Percentiles rank a stretch among this genome's conserved stretches.
Evolutionary conservation across 2,329 filamentous ascomycete genomes (phyloP).

Genomic region (Didymella exigua): DNA sequence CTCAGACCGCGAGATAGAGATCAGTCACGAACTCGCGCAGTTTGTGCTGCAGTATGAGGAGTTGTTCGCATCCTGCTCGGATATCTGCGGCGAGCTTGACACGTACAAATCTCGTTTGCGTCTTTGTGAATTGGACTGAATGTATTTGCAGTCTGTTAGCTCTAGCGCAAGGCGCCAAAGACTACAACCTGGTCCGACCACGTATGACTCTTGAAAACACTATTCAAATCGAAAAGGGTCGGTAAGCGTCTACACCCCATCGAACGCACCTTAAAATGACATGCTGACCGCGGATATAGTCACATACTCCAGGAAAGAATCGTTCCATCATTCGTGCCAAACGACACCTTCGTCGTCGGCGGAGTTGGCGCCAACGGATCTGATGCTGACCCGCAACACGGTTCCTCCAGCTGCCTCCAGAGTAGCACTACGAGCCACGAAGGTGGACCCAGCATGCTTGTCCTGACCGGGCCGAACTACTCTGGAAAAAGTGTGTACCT

Average conservation of each 20-base stretch:
- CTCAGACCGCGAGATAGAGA: conserved; percentile 89
- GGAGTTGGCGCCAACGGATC: conserved; percentile 49
- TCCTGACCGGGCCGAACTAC: conserved; percentile 93
- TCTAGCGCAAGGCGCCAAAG: conserved; percentile 75
- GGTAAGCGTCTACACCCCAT: conserved; percentile 51
- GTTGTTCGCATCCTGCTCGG: conserved; percentile 71
- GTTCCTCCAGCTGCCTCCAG: background rate
- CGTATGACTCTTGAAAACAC: conserved; percentile 71
- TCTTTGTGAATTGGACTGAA: conserved; percentile 21
- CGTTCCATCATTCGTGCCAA: conserved; percentile 80
- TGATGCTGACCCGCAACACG: background rate
- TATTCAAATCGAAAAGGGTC: conserved; percentile 75
- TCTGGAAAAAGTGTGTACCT: conserved; percentile 96
- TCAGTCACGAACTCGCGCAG: conserved; percentile 77
- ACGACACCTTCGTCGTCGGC: conserved; percentile 73
- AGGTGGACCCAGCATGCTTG: conserved; percentile 67
- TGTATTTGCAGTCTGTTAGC: conserved; percentile 68
- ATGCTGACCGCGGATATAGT: conserved; percentile 38
- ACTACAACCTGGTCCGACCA: conserved; percentile 74
- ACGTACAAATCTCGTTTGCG: conserved; percentile 44
- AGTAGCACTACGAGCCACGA: background rate
- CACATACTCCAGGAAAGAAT: conserved; percentile 87
- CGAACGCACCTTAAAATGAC: background rate
- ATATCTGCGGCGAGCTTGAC: conserved; percentile 85
- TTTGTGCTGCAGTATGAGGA: conserved; percentile 72